Evolutionary conservation across 2,329 filamentous ascomycete species (phyloP).

Genomic region (Talaromyces piceae): DNA sequence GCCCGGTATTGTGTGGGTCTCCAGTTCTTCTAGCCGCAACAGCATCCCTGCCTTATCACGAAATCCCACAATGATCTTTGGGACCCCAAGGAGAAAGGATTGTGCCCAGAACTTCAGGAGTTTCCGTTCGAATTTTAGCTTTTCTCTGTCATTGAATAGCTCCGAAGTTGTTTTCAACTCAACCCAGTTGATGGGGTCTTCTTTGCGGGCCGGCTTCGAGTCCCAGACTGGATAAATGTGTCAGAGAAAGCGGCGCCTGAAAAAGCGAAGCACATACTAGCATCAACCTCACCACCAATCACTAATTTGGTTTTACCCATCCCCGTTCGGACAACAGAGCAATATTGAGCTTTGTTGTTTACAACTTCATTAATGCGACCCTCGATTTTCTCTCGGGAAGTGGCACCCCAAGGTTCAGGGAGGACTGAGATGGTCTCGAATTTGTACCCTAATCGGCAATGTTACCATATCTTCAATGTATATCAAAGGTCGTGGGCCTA

Average conservation of each 20-base stretch:
- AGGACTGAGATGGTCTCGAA: conserved; percentile 83
- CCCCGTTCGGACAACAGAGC: conserved; percentile 82
- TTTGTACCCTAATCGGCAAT: conserved; percentile 69
- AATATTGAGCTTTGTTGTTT: conserved; percentile 90
- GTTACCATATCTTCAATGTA: background rate
- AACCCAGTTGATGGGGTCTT: conserved; percentile 76
- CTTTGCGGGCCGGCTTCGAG: conserved; percentile 59
- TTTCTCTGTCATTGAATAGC: conserved; percentile 60
- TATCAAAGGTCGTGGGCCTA: conserved; percentile 3
- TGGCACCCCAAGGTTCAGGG: conserved; percentile 65
- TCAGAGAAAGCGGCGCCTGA: conserved; percentile 4
- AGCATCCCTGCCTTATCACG: conserved; percentile 67
- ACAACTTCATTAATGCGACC: conserved; percentile 62
- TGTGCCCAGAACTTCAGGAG: conserved; percentile 96
- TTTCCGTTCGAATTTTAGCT: conserved; percentile 76
- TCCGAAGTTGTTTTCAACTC: conserved; percentile 87
- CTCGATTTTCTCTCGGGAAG: conserved; percentile 70
- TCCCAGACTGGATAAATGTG: conserved; percentile 62
- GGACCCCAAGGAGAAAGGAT: conserved; percentile 86
- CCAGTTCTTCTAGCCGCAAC: conserved; percentile 64
- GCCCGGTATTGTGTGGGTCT: conserved; percentile 70
- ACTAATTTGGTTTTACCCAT: conserved; percentile 69
- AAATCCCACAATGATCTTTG: conserved; percentile 86
- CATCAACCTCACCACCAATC: conserved; percentile 90
- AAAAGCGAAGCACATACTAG: conserved; percentile 47